phyloP scores from a whole-genome alignment of 768 basidiomycete genomes.

The Trametes villosa region DNA sequence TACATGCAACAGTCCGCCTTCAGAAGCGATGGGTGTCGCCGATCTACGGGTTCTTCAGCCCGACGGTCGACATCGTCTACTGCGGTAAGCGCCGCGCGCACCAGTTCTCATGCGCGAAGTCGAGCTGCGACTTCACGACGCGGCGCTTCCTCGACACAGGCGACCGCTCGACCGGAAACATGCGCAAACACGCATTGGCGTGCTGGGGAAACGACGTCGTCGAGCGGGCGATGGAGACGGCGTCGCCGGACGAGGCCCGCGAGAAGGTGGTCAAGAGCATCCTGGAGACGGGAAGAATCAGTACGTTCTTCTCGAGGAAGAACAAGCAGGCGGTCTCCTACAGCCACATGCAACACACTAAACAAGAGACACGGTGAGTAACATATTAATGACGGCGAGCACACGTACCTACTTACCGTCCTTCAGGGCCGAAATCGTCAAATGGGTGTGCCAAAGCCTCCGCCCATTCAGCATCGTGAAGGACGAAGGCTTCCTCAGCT shows the following conservation, averaged over 20 bases:
- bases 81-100: slow-evolving; percentile 25
- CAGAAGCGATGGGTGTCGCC: slow-evolving; percentile 28
- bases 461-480: slow-evolving; percentile 41
- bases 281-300: slow-evolving; percentile 25
- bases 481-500: slow-evolving; percentile 36
- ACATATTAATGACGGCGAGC: neutral
- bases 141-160: slow-evolving; percentile 30
- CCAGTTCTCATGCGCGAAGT: slow-evolving; percentile 31
- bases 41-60: slow-evolving; percentile 36
- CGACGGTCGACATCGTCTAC: slow-evolving; percentile 24
- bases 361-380: slow-evolving; percentile 22
- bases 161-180: slow-evolving; percentile 35
- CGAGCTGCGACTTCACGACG: slow-evolving; percentile 23
- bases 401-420: neutral
- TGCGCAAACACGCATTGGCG: slow-evolving; percentile 30
- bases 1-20: neutral
- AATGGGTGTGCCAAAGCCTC: slow-evolving; percentile 40
- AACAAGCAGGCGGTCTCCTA: slow-evolving; percentile 37
- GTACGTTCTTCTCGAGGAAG: slow-evolving; percentile 31
- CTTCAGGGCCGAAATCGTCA: slow-evolving; percentile 37
- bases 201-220: slow-evolving; percentile 41
- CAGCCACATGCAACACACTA: slow-evolving; percentile 35
- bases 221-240: slow-evolving; percentile 17
- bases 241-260: slow-evolving; percentile 4
- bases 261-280: neutral